Evolutionary conservation across 495 filamentous ascomycete genomes (phyloP).

Genomic region (Penicillium odoratum): DNA sequence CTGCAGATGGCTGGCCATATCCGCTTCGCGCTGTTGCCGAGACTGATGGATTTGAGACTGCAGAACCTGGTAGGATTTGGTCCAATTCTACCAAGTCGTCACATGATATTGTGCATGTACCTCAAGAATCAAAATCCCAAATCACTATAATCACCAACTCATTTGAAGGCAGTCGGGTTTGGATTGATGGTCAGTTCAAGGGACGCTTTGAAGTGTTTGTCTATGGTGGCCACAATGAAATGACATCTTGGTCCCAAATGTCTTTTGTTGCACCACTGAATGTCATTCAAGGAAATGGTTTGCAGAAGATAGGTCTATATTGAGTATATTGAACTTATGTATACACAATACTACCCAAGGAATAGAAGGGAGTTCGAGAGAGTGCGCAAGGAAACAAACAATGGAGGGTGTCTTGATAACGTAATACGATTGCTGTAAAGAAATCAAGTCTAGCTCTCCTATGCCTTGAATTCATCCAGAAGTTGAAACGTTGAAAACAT

Average conservation of each 20-base stretch:
- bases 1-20: conserved; percentile 50
- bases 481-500: background rate
- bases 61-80: conserved; percentile 34
- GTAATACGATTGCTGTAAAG: background rate
- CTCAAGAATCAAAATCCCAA: conserved; percentile 5
- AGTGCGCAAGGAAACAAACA: background rate
- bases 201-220: conserved; percentile 57
- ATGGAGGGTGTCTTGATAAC: background rate
- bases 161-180: conserved; percentile 46
- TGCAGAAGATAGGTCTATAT: conserved; percentile 12
- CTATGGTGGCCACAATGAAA: conserved; percentile 50
- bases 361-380: no score
- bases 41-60: conserved; percentile 27
- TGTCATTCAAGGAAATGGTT: conserved; percentile 23
- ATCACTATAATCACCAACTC: conserved; percentile 41
- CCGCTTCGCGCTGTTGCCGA: conserved; percentile 45
- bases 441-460: background rate
- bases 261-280: conserved; percentile 56
- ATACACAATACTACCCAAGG: no score
- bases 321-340: background rate
- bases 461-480: background rate
- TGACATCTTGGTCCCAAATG: conserved; percentile 58
- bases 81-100: conserved; percentile 30
- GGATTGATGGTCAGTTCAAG: conserved; percentile 42
- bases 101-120: conserved; percentile 26